phyloP scores from a whole-genome alignment of 2,329 filamentous ascomycete genomes.

The Fusarium transvaalense region DNA sequence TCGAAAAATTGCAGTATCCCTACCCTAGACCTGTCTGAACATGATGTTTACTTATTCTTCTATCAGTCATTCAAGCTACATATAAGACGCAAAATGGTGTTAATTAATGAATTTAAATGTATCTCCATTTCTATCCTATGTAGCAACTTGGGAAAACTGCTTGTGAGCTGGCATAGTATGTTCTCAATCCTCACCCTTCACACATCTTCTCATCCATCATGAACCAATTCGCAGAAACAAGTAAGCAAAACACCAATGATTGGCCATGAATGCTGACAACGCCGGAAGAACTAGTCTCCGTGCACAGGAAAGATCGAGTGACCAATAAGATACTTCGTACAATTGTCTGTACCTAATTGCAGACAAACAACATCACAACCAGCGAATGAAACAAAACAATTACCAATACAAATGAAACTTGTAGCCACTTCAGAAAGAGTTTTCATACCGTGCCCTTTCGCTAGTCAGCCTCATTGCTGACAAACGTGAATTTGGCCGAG shows the following conservation, averaged over 20 bases:
- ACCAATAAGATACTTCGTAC: neutral
- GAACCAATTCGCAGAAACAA: no score
- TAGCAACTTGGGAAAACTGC: no score
- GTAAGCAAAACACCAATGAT: neutral
- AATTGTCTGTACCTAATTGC: neutral
- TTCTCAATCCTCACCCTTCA: no score
- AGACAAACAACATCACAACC: neutral
- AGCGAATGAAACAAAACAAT: neutral
- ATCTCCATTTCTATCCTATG: no score
- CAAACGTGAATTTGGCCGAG: slow-evolving; percentile 2
- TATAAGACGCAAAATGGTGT: no score
- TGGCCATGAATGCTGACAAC: fast-evolving
- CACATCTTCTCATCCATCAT: no score
- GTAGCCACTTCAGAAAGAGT: neutral
- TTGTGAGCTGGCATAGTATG: no score
- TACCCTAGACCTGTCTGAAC: no score
- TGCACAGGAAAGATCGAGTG: fast-evolving
- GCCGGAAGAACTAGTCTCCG: neutral
- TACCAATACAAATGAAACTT: neutral
- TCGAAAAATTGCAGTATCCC: no score
- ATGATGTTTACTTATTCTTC: no score
- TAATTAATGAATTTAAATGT: no score
- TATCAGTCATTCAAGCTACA: no score
- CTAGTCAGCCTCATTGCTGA: slow-evolving; percentile 17
- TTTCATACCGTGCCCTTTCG: slow-evolving; percentile 4